Evolutionary conservation across 2,329 filamentous ascomycete species (phyloP).

Genomic region (Seiridium unicorne): DNA sequence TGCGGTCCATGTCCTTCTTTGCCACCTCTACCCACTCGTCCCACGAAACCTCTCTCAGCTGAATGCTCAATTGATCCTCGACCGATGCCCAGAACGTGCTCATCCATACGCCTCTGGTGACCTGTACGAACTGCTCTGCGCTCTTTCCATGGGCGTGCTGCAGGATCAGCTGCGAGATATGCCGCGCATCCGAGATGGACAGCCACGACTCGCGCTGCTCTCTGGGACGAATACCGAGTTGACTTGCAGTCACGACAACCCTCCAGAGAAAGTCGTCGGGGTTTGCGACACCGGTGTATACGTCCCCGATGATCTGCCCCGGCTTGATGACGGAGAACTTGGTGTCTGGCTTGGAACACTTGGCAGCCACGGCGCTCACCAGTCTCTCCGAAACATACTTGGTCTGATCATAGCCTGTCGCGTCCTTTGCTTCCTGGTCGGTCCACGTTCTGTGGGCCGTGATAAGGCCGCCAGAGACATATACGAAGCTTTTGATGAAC

Average conservation of each 20-base stretch:
- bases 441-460: not conserved
- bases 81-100: not conserved
- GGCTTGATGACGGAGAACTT: not conserved
- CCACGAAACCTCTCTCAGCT: not conserved
- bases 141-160: not conserved
- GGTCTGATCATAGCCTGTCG: not conserved
- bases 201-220: not conserved
- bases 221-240: not conserved
- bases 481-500: not conserved
- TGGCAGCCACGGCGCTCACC: not conserved
- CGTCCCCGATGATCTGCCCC: not conserved
- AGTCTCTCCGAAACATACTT: not conserved
- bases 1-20: not conserved
- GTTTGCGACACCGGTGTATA: not conserved
- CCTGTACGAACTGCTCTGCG: not conserved
- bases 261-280: not conserved
- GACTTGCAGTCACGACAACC: not conserved
- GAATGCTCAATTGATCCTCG: not conserved
- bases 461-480: not conserved
- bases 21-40: not conserved
- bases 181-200: not conserved
- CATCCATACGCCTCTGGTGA: not conserved
- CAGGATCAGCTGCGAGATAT: not conserved
- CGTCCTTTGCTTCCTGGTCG: not conserved
- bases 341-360: not conserved